These are phyloP conservation scores for Aspergillus nidulans DNA, from an alignment of 495 filamentous ascomycete genomes.

Conservation along the genomic window DNA sequence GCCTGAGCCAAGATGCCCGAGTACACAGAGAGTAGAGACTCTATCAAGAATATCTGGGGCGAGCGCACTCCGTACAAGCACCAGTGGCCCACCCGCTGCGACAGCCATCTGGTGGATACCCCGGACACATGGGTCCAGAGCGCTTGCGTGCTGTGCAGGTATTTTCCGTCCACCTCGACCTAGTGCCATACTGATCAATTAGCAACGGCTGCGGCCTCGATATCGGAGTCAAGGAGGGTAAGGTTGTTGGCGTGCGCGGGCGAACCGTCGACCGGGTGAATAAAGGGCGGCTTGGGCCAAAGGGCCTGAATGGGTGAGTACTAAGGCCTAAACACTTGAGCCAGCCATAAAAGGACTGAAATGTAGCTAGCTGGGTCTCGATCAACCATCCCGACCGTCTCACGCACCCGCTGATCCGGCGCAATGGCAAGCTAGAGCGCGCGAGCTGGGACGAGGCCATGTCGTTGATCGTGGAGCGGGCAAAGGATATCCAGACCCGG, in stretches of 20 bases:
- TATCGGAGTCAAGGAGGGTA: slow-evolving; percentile 7
- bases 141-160: slow-evolving; percentile 9
- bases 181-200: not conserved
- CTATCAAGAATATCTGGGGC: slow-evolving; percentile 7
- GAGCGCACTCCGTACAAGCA: slow-evolving; percentile 8
- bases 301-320: slow-evolving; percentile 3
- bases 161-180: not conserved
- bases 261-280: not conserved
- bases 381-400: slow-evolving; percentile 8
- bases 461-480: slow-evolving; percentile 4
- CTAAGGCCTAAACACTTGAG: not conserved
- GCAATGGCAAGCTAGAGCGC: not conserved
- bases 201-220: slow-evolving; percentile 5
- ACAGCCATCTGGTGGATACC: slow-evolving; percentile 3
- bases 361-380: not conserved
- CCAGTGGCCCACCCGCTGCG: slow-evolving; percentile 5
- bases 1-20: not conserved
- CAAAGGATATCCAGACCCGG: not conserved
- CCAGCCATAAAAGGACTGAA: not conserved
- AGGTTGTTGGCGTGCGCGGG: not conserved
- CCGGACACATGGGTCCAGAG: slow-evolving; percentile 9
- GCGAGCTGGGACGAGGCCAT: slow-evolving; percentile 8
- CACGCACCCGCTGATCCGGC: slow-evolving; percentile 1
- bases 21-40: not conserved
- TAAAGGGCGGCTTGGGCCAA: slow-evolving; percentile 2